Evolutionary conservation across 441 rosid genomes (phyloP), one percentile per base, ranked within the genome.

Genomic region (Raphanus hybrid): DNA sequence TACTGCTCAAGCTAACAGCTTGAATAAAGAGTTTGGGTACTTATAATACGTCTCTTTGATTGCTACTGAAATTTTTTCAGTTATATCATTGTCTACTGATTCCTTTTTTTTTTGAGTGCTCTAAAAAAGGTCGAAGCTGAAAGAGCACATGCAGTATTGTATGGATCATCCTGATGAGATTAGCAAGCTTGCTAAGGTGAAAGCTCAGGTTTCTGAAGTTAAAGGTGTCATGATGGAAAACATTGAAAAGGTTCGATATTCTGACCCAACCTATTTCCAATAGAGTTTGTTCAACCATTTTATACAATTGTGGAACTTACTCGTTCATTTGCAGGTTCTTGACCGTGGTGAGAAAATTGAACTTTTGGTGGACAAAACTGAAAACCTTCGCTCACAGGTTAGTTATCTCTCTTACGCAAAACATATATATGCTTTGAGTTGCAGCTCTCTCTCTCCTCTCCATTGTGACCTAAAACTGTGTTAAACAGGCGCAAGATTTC

Each of bases 291-390:
- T 55, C 11, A 16, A 52, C 58, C 9, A 16, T 37, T n/a, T n/a
- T 37, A 61, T 27, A 15, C n/a, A 43, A 10, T 18, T 69, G 16
- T 71, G 73, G 58, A 50, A 48, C 23, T 23, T 23, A 23, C 26
- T 3, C 68, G 6, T 57, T 73, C 58, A 4, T 73, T 20, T 68
- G 64, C 32, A 96, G 99, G 98, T 96, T 83, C 96, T 96, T 81
- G 96, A 91, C 60, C 97, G 97, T 55, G 96, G 99, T n/a, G 99
- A 84, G 85, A 93, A 89, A 80, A 91, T 93, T 76, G 97, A 91
- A 77, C 86, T 92, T 71, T 81, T 96, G 81, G 99, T 93, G 52
- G 99, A 91, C 83, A 96, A 92, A 86, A 92, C 99, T 16, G 99
- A 93, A 81, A 91, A 92, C 80, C 99, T 96, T 75, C 92, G 86